A percentile compares a stretch with the other conserved stretches of the same genome.
phyloP scores from a whole-genome alignment of 2,329 filamentous ascomycete species.

The Phaeosphaeria sp. region DNA sequence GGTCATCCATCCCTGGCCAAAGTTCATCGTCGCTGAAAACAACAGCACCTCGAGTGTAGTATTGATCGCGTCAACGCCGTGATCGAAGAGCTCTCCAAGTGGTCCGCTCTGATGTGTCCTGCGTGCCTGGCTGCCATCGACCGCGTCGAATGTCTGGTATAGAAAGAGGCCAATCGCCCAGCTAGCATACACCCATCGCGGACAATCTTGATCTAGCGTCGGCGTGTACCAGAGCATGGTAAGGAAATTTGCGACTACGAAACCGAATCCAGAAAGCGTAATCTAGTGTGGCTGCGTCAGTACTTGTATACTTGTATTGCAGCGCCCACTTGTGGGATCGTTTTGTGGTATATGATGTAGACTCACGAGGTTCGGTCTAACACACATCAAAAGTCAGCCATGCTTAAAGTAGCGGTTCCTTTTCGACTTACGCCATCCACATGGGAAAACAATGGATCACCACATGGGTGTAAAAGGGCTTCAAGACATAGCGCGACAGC shows the following conservation, averaged over 20 bases:
- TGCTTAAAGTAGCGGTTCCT: neutral
- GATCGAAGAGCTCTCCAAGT: conserved; percentile 94
- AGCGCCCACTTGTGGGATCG: neutral
- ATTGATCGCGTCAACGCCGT: conserved; percentile 94
- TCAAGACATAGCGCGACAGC: conserved; percentile 89
- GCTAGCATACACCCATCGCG: conserved; percentile 90
- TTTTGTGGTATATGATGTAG: neutral
- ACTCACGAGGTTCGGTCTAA: conserved; percentile 48
- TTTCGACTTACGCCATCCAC: conserved; percentile 79
- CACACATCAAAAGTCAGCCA: conserved; percentile 23
- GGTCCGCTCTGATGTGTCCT: conserved; percentile 92
- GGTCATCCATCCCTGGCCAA: conserved; percentile 91
- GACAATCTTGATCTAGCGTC: conserved; percentile 91
- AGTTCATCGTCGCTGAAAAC: conserved; percentile 90
- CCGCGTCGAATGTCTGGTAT: conserved; percentile 98
- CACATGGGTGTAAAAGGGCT: conserved; percentile 95
- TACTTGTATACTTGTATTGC: neutral
- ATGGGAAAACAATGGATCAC: conserved; percentile 95
- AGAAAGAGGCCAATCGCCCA: conserved; percentile 91
- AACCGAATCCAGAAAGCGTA: conserved; percentile 87
- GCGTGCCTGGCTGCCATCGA: conserved; percentile 91
- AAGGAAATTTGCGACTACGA: conserved; percentile 86
- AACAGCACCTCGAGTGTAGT: conserved; percentile 92
- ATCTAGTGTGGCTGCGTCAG: conserved; percentile 59
- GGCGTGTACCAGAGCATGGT: conserved; percentile 96